Percentiles rank a stretch among this genome's conserved stretches.
These are phyloP conservation scores for Rhynchosporium agropyri DNA, from an alignment of 2,329 filamentous ascomycete genomes.

Conservation along the genomic window DNA sequence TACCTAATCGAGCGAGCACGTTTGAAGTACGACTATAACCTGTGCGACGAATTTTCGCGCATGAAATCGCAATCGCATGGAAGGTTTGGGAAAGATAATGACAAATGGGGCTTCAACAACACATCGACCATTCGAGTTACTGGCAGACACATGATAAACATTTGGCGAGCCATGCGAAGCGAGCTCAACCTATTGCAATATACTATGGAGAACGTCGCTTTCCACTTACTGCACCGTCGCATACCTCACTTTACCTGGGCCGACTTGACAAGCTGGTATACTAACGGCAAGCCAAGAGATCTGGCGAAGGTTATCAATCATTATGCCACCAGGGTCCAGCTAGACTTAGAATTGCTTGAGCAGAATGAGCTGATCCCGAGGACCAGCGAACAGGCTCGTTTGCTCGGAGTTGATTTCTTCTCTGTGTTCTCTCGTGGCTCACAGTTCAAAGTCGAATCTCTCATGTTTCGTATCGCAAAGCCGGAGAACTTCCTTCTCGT, in stretches of 20 bases:
- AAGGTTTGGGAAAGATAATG: conserved; percentile 81
- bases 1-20: conserved; percentile 90
- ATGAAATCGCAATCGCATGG: conserved; percentile 84
- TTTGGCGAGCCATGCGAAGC: conserved; percentile 94
- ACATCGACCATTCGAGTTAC: conserved; percentile 92
- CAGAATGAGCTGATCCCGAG: conserved; percentile 85
- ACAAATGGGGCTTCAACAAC: conserved; percentile 92
- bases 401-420: conserved; percentile 95
- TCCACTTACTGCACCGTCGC: conserved; percentile 83
- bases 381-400: conserved; percentile 90
- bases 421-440: conserved; percentile 93
- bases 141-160: conserved; percentile 93
- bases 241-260: conserved; percentile 85
- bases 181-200: conserved; percentile 92
- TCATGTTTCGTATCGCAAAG: conserved; percentile 98
- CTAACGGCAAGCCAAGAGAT: conserved; percentile 66
- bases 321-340: conserved; percentile 72
- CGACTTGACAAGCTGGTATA: conserved; percentile 82
- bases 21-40: conserved; percentile 82
- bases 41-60: conserved; percentile 89
- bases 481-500: conserved; percentile 91
- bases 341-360: conserved; percentile 90
- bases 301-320: conserved; percentile 77
- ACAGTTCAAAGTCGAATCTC: conserved; percentile 97
- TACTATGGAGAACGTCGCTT: conserved; percentile 93